Percentiles rank a stretch among this genome's conserved stretches.
Evolutionary conservation across 139 green algal species (phyloP).

Genomic region (Deuterostichococcus epilithicus): DNA sequence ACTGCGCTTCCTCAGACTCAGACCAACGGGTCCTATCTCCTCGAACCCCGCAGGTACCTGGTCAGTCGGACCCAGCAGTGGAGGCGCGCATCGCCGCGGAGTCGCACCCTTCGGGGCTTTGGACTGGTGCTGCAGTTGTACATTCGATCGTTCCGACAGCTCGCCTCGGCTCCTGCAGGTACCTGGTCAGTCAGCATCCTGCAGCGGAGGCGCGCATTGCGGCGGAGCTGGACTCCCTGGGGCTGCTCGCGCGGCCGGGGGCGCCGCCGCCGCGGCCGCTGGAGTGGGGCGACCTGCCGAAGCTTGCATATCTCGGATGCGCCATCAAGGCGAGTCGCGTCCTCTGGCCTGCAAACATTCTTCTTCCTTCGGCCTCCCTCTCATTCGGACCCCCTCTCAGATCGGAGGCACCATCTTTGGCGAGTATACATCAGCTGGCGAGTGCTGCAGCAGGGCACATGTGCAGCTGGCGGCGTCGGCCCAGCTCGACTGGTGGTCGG

Average conservation of each 20-base stretch:
- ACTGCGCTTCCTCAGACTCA: not conserved
- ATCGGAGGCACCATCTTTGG: no score
- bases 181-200: slow-evolving; percentile 25
- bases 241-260: slow-evolving; percentile 3
- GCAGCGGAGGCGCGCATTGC: slow-evolving; percentile 22
- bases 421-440: no score
- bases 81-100: slow-evolving; percentile 19
- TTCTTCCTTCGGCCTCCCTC: no score
- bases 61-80: slow-evolving; percentile 27
- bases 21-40: not conserved
- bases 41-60: not conserved
- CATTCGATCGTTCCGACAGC: not conserved
- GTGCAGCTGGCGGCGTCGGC: no score
- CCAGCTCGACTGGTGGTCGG: no score
- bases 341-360: no score
- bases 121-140: not conserved
- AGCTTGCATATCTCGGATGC: slow-evolving; percentile 16
- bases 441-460: no score
- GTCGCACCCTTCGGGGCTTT: slow-evolving; percentile 10
- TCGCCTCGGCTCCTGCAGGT: not conserved
- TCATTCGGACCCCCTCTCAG: no score
- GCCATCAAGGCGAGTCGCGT: slow-evolving; percentile 18
- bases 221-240: slow-evolving; percentile 16
- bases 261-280: not conserved
- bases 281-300: slow-evolving; percentile 14